phyloP scores from a whole-genome alignment of 192 early-diverging fungal genomes.

The Dissophora ornata region DNA sequence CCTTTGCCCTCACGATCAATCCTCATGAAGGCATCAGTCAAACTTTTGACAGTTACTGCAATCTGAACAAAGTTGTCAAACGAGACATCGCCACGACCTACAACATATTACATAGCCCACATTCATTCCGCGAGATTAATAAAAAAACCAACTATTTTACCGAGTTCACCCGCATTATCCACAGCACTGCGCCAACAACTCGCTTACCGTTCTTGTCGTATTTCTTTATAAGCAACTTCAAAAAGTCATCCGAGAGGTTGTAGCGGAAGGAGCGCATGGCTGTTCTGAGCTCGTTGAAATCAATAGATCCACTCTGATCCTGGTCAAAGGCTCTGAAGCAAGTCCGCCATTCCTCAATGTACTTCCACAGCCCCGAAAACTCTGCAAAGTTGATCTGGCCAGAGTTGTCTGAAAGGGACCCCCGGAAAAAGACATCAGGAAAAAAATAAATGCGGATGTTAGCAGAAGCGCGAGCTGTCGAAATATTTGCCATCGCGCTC shows the following conservation, averaged over 20 bases:
- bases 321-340: conserved; percentile 82
- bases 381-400: conserved; percentile 83
- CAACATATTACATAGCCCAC: too few relatives aligned
- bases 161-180: too few relatives aligned
- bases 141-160: not conserved
- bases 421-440: too few relatives aligned
- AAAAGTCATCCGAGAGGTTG: conserved; percentile 75
- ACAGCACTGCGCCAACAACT: too few relatives aligned
- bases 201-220: conserved; percentile 82
- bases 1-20: conserved; percentile 80
- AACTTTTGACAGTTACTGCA: conserved; percentile 80
- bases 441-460: too few relatives aligned
- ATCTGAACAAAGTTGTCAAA: conserved; percentile 85
- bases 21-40: conserved; percentile 80
- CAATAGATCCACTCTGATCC: conserved; percentile 80
- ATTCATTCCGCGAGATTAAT: too few relatives aligned
- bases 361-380: conserved; percentile 81
- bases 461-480: too few relatives aligned
- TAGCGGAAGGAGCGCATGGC: conserved; percentile 82
- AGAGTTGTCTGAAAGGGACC: conserved; percentile 69
- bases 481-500: too few relatives aligned
- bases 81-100: conserved; percentile 77
- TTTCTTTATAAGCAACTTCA: conserved; percentile 76
- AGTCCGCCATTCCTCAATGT: conserved; percentile 85
- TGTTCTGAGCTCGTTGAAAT: conserved; percentile 72